Conservation (phyloP, 306 rosid species). For the Lagenaria siceraria region DNA sequence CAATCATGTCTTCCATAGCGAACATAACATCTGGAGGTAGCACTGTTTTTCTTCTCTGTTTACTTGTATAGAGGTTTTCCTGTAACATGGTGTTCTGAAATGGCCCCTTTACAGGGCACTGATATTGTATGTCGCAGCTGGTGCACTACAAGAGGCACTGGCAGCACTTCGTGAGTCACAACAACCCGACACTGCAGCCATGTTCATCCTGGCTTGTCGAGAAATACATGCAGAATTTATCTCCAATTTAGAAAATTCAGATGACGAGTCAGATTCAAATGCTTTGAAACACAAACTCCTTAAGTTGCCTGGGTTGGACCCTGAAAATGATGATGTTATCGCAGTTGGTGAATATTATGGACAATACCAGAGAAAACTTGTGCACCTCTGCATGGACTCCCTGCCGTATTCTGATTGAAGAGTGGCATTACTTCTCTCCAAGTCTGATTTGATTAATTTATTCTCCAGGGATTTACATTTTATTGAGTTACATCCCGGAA, state of each 20-base stretch:
- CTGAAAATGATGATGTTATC: conserved; percentile 66
- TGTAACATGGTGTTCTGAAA: conserved; percentile 14
- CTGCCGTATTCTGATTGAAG: conserved; percentile 56
- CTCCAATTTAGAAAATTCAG: conserved; percentile 30
- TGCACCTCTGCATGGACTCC: conserved; percentile 92
- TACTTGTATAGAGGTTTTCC: not conserved
- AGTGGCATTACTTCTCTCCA: not conserved
- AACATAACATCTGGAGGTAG: conserved; percentile 95
- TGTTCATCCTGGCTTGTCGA: conserved; percentile 92
- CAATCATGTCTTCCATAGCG: conserved; percentile 46
- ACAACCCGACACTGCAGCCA: conserved; percentile 85
- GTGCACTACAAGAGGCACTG: conserved; percentile 88
- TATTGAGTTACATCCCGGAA: not conserved
- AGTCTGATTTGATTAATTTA: not conserved
- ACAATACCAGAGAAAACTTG: conserved; percentile 75
- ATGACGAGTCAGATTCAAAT: conserved; percentile 42
- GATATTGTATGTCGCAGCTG: conserved; percentile 85
- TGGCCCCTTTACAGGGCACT: conserved; percentile 62
- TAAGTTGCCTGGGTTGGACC: conserved; percentile 55
- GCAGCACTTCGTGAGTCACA: conserved; percentile 88
- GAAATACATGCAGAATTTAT: conserved; percentile 57
- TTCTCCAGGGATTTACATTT: conserved; percentile 1
- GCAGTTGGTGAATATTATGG: conserved; percentile 75
- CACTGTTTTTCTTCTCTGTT: conserved; percentile 6
- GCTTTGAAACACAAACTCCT: conserved; percentile 25